These are phyloP conservation scores for Annulohypoxylon truncatum DNA, from an alignment of 2,329 filamentous ascomycete species.

Conservation along the genomic window DNA sequence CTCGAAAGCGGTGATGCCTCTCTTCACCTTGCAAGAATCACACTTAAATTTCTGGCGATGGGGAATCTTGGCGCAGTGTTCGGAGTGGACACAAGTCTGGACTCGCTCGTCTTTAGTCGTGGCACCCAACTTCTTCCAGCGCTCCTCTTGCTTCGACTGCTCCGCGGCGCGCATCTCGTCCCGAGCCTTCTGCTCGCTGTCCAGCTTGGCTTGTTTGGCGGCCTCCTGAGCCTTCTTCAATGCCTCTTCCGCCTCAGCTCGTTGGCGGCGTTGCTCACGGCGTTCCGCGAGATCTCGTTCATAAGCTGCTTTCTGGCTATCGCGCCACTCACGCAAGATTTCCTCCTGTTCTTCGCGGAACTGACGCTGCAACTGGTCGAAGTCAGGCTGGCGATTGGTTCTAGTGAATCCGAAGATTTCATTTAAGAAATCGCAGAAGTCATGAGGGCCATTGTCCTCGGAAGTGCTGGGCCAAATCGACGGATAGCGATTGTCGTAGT, in stretches of 20 bases:
- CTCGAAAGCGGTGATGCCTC: constrained; percentile 43
- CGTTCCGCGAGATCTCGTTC: background rate
- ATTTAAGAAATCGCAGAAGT: background rate
- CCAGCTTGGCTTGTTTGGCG: constrained; percentile 23
- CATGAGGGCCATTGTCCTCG: background rate
- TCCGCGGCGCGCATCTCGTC: constrained; percentile 21
- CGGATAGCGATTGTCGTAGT: constrained; percentile 37
- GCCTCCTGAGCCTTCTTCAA: constrained; percentile 8
- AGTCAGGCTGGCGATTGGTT: no score
- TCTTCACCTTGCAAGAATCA: constrained; percentile 34
- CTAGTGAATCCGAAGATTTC: no score
- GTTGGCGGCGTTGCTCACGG: background rate
- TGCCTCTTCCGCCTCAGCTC: constrained; percentile 4
- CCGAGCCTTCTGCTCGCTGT: background rate
- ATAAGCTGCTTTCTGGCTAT: background rate
- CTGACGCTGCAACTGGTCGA: no score
- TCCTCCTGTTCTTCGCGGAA: no score
- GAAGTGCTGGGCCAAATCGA: background rate
- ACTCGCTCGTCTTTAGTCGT: constrained; percentile 38
- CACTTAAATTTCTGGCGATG: constrained; percentile 45
- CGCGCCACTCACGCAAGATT: no score
- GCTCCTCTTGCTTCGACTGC: constrained; percentile 36
- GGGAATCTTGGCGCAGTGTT: constrained; percentile 38
- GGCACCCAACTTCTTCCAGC: constrained; percentile 31
- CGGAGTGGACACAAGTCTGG: constrained; percentile 41